A percentile compares a stretch with the other conserved stretches of the same genome.
phyloP scores from a whole-genome alignment of 1,139 yeast species.

The Candida sp. region DNA sequence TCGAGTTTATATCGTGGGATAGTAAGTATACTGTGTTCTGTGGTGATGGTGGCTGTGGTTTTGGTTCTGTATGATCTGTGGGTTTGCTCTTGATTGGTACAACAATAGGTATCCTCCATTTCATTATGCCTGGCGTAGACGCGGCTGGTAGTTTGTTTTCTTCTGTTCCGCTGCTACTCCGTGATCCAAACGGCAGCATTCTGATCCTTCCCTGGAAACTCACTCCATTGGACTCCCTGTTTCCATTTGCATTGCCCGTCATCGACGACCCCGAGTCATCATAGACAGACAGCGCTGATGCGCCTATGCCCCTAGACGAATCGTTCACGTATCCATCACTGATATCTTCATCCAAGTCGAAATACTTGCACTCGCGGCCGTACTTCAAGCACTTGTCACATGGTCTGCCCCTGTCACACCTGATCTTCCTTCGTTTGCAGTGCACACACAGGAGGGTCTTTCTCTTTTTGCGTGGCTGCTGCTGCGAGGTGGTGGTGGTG shows the following conservation, averaged over 20 bases:
- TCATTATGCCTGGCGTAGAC: not conserved
- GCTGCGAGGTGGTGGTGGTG: not conserved
- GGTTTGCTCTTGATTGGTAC: not conserved
- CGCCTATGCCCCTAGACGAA: not conserved
- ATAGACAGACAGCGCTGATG: no score
- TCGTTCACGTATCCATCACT: not conserved
- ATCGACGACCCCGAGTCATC: not conserved
- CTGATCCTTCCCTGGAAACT: not conserved
- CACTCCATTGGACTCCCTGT: not conserved
- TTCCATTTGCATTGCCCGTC: not conserved
- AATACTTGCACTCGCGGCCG: slow-evolving; percentile 31
- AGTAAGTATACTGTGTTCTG: not conserved
- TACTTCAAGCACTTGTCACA: slow-evolving; percentile 33
- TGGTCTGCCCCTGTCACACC: slow-evolving; percentile 32
- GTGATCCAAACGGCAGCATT: not conserved
- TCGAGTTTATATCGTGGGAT: not conserved
- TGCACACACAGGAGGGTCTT: slow-evolving; percentile 27
- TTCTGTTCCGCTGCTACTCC: not conserved
- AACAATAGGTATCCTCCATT: not conserved
- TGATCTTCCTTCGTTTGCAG: slow-evolving; percentile 44
- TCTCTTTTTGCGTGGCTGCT: not conserved
- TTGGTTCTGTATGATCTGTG: not conserved
- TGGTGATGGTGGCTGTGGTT: not conserved
- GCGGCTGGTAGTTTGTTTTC: not conserved
- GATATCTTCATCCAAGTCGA: not conserved